Evolutionary conservation across 2,329 filamentous ascomycete species (phyloP), one percentile per base, ranked within the genome.

Genomic region (Aaosphaeria pasadenensis): DNA sequence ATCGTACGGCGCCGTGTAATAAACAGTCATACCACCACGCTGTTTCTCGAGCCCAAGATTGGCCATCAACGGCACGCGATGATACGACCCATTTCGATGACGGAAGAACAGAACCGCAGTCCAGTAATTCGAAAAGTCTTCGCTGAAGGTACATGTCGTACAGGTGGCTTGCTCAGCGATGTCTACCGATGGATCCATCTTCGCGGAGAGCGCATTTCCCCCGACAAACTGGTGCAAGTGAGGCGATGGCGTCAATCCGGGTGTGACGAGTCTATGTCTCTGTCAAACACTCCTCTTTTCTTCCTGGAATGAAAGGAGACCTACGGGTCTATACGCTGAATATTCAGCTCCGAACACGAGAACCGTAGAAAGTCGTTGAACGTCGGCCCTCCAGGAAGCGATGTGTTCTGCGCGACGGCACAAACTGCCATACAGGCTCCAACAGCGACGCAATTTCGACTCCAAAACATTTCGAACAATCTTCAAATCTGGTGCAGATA

Each of bases 1-100:
- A 50, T 69, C 66, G 32, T 58, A 56, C 38, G 47, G 43, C 51
- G 47, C 44, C 29, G 47, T 49, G 31, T 49, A 49, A 39, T 49
- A 49, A 4, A 49, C 38, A 2, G 47, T 49, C 47, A 49, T 49
- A 2, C 47, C 47, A 3, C 47, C 47, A 4, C 47, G 29, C 33
- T 47, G 47, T 6, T 38, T 36, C 35, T 46, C 39, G 24, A 41
- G 39, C 11, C 39, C 47, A 11, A 43, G 31, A 36, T 56, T 56
- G 9, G 39, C 36, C 45, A 50, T 50, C 42, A 49, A 40, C 33
- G 54, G 54, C 30, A 56, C 54, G 5, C 49, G 47, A 24, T 56
- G 48, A 35, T 44, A 56, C 7, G 45, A 46, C 9, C 52, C 52
- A 33, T 56, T 56, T 6, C 45, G 35, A 31, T 41, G 36, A 7